Conservation (phyloP, 2,329 filamentous ascomycete genomes). For the Trichoderma gracile region DNA sequence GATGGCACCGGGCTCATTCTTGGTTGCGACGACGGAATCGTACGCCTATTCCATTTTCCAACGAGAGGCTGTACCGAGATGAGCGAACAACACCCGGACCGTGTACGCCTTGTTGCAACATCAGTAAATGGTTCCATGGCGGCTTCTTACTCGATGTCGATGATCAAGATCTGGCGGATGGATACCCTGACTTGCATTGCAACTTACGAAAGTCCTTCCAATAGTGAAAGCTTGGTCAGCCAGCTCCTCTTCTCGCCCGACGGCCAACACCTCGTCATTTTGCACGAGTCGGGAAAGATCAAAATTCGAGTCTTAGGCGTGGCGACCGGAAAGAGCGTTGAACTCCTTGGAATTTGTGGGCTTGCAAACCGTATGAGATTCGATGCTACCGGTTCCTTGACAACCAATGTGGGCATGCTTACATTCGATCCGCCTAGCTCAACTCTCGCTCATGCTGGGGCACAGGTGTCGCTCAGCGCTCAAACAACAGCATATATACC, state of each 20-base stretch:
- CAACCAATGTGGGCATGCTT: slow-evolving; percentile 20
- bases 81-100: background rate
- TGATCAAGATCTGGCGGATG: background rate
- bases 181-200: background rate
- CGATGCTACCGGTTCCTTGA: slow-evolving; percentile 1
- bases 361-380: slow-evolving; percentile 7
- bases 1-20: background rate
- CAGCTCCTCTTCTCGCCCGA: slow-evolving; percentile 9
- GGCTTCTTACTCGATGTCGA: background rate
- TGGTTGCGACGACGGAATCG: background rate
- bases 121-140: background rate
- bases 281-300: background rate
- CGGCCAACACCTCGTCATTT: background rate
- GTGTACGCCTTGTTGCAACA: background rate
- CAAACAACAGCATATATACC: background rate
- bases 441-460: background rate
- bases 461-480: background rate
- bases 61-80: background rate
- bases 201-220: background rate
- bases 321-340: background rate
- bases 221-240: background rate
- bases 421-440: background rate
- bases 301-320: background rate
- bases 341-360: background rate
- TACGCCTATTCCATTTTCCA: background rate